Evolutionary conservation across 805 yeast species (phyloP).

Genomic region (Ogataea saltuana): DNA sequence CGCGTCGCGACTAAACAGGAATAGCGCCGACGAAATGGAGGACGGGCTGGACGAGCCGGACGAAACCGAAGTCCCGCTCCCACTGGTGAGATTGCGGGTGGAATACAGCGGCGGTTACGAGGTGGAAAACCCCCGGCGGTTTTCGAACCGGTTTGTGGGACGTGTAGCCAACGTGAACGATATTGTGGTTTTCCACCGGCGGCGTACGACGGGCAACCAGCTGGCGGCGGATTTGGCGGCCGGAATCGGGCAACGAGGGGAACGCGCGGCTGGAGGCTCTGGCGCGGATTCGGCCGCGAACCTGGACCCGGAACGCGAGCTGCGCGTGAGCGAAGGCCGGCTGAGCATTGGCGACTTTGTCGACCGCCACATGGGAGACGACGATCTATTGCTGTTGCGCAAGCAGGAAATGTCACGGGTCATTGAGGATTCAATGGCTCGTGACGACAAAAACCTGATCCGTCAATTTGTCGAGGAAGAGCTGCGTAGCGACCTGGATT

Average conservation of each 20-base stretch:
- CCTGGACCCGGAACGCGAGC: conserved; percentile 32
- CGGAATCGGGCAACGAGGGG: conserved; percentile 32
- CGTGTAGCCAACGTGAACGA: conserved; percentile 89
- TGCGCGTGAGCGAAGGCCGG: conserved; percentile 19
- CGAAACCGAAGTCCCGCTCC: conserved; percentile 61
- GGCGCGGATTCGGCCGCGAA: conserved; percentile 7
- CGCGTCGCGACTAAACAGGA: neutral
- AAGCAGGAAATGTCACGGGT: conserved; percentile 76
- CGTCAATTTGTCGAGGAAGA: conserved; percentile 62
- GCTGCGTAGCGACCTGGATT: conserved; percentile 50
- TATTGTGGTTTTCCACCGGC: conserved; percentile 67
- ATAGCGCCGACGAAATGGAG: neutral
- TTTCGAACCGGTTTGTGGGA: conserved; percentile 89
- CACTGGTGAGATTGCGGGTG: conserved; percentile 77
- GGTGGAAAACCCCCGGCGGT: conserved; percentile 86
- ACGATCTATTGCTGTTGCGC: conserved; percentile 68
- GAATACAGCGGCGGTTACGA: conserved; percentile 91
- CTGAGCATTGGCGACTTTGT: conserved; percentile 51
- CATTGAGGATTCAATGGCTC: conserved; percentile 69
- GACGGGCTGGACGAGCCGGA: conserved; percentile 32
- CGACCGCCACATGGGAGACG: conserved; percentile 58
- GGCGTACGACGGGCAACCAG: conserved; percentile 29
- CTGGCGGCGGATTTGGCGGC: conserved; percentile 19
- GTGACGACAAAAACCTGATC: conserved; percentile 77
- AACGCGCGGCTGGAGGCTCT: no score